Percentiles rank a stretch among this genome's conserved stretches.
These are phyloP conservation scores for Candida coleopterorum DNA, from an alignment of 805 yeast species.

Conservation along the genomic window DNA sequence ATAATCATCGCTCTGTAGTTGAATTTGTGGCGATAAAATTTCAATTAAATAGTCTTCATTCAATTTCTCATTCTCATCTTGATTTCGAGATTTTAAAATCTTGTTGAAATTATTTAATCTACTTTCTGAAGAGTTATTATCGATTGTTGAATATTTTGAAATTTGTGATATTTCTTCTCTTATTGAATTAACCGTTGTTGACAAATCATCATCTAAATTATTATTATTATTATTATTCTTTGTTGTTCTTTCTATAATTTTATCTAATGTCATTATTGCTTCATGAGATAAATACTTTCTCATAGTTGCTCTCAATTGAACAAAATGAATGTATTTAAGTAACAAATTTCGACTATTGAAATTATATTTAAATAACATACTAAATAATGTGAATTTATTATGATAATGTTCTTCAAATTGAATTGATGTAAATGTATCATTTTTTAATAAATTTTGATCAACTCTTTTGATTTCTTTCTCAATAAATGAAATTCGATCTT, in stretches of 20 bases:
- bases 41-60: conserved; percentile 38
- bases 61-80: conserved; percentile 21
- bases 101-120: conserved; percentile 29
- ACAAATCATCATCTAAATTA: conserved; percentile 12
- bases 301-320: conserved; percentile 23
- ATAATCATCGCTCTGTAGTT: conserved; percentile 33
- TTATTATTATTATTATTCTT: conserved; percentile 8
- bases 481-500: conserved; percentile 17
- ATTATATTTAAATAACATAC: conserved; percentile 42
- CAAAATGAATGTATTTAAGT: conserved; percentile 33
- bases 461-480: conserved; percentile 17
- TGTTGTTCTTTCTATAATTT: conserved; percentile 20
- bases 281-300: conserved; percentile 31
- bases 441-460: too few species aligned
- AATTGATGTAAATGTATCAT: conserved; percentile 2
- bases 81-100: conserved; percentile 20
- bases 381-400: conserved; percentile 33
- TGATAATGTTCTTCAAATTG: conserved; percentile 20
- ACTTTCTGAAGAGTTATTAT: conserved; percentile 9
- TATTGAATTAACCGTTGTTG: conserved; percentile 1
- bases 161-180: neutral
- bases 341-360: conserved; percentile 28
- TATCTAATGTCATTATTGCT: conserved; percentile 29
- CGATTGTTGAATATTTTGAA: neutral
- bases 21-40: conserved; percentile 41